Percentiles rank a stretch among this genome's conserved stretches.
phyloP scores from a whole-genome alignment of 2,329 filamentous ascomycete genomes.

The Monosporascus sp. region DNA sequence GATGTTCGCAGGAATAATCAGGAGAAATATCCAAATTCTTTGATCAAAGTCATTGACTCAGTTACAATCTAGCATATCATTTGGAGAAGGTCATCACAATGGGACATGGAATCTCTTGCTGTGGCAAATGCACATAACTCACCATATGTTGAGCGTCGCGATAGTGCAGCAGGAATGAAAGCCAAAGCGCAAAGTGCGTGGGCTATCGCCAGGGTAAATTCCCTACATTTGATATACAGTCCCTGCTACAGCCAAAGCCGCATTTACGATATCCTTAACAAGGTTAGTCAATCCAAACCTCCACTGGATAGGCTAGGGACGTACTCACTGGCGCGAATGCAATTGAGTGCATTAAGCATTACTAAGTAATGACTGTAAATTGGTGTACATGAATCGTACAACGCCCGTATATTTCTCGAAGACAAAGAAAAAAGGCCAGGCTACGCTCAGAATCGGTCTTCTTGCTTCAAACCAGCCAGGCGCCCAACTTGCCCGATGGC shows the following conservation, averaged over 20 bases:
- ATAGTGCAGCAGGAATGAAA: no score
- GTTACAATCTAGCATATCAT: slow-evolving; percentile 43
- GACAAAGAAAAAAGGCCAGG: slow-evolving; percentile 1
- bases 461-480: slow-evolving; percentile 33
- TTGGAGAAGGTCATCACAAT: slow-evolving; percentile 30
- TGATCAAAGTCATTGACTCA: slow-evolving; percentile 31
- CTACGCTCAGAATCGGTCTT: slow-evolving; percentile 28
- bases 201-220: no score
- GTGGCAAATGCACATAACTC: slow-evolving; percentile 1
- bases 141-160: neutral
- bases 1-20: neutral
- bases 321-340: neutral
- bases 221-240: no score
- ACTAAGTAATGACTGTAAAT: slow-evolving; percentile 1
- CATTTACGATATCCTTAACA: no score
- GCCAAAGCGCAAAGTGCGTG: no score
- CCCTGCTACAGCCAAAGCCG: no score
- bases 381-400: slow-evolving; percentile 4
- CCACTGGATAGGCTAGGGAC: no score
- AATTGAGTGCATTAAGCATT: neutral
- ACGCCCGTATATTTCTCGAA: neutral
- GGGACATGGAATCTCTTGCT: slow-evolving; percentile 2
- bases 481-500: slow-evolving; percentile 42
- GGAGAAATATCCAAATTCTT: slow-evolving; percentile 25
- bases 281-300: no score